Conservation (phyloP, 345 rosid genomes). For the Eucalyptus microcorys region DNA sequence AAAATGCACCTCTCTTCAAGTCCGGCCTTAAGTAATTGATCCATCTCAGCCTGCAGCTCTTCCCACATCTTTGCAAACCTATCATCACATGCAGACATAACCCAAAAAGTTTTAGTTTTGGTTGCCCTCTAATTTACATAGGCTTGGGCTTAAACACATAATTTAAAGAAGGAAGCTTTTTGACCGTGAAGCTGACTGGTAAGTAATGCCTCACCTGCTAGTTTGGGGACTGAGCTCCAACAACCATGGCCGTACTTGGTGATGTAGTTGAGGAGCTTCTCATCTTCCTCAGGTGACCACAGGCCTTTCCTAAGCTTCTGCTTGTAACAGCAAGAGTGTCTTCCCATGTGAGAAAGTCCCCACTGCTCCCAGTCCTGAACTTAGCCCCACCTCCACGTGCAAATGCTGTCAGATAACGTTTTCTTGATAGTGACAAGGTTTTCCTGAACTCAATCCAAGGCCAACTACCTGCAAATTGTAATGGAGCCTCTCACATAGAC, state of each 20-base stretch:
- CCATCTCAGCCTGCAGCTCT: conserved; percentile 82
- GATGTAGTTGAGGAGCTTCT: conserved; percentile 61
- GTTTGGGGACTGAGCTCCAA: conserved; percentile 86
- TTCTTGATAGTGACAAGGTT: not conserved
- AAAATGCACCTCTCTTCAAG: conserved; percentile 83
- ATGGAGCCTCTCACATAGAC: not conserved
- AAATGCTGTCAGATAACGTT: not conserved
- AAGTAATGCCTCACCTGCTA: conserved; percentile 34
- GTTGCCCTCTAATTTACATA: not conserved
- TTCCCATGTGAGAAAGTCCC: conserved; percentile 38
- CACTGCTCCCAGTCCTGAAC: not conserved
- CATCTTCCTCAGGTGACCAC: conserved; percentile 93
- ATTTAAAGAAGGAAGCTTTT: not conserved
- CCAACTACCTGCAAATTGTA: not conserved
- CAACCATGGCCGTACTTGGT: conserved; percentile 74
- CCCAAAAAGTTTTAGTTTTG: not conserved
- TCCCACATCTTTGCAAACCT: conserved; percentile 82
- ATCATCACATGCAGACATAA: not conserved
- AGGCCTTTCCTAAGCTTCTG: conserved; percentile 81
- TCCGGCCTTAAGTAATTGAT: conserved; percentile 84
- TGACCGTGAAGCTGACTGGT: not conserved
- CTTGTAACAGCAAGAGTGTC: conserved; percentile 76
- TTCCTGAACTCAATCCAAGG: not conserved
- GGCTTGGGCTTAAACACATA: not conserved
- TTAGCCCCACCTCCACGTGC: not conserved